These are phyloP conservation scores for Phyllostachys edulis DNA, from an alignment of 176 grass and related monocot genomes.

Conservation along the genomic window DNA sequence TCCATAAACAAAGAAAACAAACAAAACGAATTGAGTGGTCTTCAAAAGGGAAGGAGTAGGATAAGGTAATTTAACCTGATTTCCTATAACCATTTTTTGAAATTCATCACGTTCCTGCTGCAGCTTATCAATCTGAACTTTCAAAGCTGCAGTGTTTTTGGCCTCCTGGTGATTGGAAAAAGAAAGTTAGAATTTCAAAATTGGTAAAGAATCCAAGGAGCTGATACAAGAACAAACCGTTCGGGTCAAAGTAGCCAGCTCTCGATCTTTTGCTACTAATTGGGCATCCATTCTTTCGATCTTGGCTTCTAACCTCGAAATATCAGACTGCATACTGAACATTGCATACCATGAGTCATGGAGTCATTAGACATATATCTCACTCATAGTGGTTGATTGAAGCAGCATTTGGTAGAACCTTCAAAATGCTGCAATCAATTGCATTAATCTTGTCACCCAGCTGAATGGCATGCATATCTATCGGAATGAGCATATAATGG, in stretches of 20 bases:
- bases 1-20: not conserved
- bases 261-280: conserved; percentile 87
- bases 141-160: conserved; percentile 79
- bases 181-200: conserved; percentile 33
- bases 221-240: conserved; percentile 46
- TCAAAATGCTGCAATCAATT: conserved; percentile 15
- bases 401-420: conserved; percentile 22
- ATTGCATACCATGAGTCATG: conserved; percentile 18
- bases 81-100: conserved; percentile 98
- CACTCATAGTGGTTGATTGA: not conserved
- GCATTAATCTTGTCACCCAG: conserved; percentile 9
- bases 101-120: conserved; percentile 97
- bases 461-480: not conserved
- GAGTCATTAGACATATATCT: conserved; percentile 23
- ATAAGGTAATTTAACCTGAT: conserved; percentile 62
- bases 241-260: conserved; percentile 84
- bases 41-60: not conserved
- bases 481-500: not conserved
- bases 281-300: conserved; percentile 98
- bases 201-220: not conserved
- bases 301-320: conserved; percentile 90
- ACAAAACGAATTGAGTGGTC: conserved; percentile 1
- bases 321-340: conserved; percentile 79
- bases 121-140: conserved; percentile 93
- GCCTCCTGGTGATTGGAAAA: conserved; percentile 61